phyloP scores from a whole-genome alignment of 2,329 filamentous ascomycete genomes.

The Onygenales sp. region DNA sequence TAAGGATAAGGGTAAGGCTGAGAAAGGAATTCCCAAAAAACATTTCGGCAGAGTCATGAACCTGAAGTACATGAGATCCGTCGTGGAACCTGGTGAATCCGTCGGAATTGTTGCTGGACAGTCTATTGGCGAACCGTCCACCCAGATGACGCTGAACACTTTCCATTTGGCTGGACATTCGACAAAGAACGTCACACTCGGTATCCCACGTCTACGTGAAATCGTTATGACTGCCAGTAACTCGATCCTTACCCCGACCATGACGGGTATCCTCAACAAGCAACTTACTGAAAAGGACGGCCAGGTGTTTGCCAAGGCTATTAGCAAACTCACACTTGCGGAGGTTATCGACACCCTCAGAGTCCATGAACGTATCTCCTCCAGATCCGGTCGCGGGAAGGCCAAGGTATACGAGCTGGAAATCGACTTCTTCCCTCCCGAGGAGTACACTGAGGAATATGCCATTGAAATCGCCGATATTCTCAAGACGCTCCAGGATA shows the following conservation, averaged over 20 bases:
- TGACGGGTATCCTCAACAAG: conserved; percentile 64
- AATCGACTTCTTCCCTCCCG: conserved; percentile 71
- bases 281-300: conserved; percentile 60
- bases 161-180: conserved; percentile 99
- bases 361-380: conserved; percentile 70
- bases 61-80: conserved; percentile 83
- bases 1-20: conserved; percentile 48
- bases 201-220: conserved; percentile 94
- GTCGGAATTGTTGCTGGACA: conserved; percentile 95
- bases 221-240: conserved; percentile 96
- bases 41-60: conserved; percentile 77
- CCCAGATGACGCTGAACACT: conserved; percentile 98
- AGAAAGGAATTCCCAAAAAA: conserved; percentile 49
- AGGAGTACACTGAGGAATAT: conserved; percentile 79
- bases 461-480: conserved; percentile 73
- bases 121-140: conserved; percentile 93
- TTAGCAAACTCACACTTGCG: conserved; percentile 74
- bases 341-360: conserved; percentile 74
- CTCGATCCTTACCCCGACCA: conserved; percentile 72
- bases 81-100: conserved; percentile 91
- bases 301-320: conserved; percentile 80
- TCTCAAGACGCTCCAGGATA: conserved; percentile 65
- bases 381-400: conserved; percentile 56
- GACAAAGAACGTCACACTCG: conserved; percentile 95
- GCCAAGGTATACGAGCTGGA: conserved; percentile 80